A percentile compares a stretch with the other conserved stretches of the same genome.
Evolutionary conservation across 129 eudicot genomes (phyloP).

Genomic region (Logfia minima): DNA sequence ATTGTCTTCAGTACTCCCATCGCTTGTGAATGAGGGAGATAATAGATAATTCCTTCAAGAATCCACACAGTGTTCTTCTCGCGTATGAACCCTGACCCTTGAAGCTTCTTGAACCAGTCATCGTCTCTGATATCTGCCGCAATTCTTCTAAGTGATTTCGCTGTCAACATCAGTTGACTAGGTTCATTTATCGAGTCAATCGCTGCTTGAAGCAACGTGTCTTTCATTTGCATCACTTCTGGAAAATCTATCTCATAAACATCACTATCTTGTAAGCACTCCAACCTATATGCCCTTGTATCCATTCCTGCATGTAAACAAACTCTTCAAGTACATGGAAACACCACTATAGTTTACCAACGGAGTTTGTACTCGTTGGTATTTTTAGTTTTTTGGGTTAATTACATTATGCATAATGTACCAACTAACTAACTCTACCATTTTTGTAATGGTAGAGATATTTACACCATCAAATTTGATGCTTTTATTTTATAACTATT

Average conservation of each 20-base stretch:
- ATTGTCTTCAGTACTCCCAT: slow-evolving; percentile 71
- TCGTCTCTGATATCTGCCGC: slow-evolving; percentile 73
- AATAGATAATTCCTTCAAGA: slow-evolving; percentile 90
- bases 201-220: slow-evolving; percentile 72
- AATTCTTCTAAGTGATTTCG: slow-evolving; percentile 74
- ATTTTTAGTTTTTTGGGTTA: not conserved
- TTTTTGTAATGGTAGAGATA: too few relatives aligned
- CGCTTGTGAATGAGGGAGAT: slow-evolving; percentile 72
- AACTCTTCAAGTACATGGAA: not conserved
- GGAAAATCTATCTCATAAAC: slow-evolving; percentile 90
- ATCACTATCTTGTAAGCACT: slow-evolving; percentile 68
- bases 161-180: slow-evolving; percentile 47
- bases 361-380: not conserved
- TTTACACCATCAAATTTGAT: too few relatives aligned
- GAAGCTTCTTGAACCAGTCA: slow-evolving; percentile 89
- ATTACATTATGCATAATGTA: not conserved
- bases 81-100: slow-evolving; percentile 70
- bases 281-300: slow-evolving; percentile 78
- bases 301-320: slow-evolving; percentile 88
- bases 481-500: too few relatives aligned
- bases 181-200: slow-evolving; percentile 41
- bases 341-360: not conserved
- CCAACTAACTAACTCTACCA: not conserved
- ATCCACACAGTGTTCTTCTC: slow-evolving; percentile 84
- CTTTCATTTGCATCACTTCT: slow-evolving; percentile 81